phyloP scores from a whole-genome alignment of 2,329 filamentous ascomycete genomes.

The Fusarium denticulatum region DNA sequence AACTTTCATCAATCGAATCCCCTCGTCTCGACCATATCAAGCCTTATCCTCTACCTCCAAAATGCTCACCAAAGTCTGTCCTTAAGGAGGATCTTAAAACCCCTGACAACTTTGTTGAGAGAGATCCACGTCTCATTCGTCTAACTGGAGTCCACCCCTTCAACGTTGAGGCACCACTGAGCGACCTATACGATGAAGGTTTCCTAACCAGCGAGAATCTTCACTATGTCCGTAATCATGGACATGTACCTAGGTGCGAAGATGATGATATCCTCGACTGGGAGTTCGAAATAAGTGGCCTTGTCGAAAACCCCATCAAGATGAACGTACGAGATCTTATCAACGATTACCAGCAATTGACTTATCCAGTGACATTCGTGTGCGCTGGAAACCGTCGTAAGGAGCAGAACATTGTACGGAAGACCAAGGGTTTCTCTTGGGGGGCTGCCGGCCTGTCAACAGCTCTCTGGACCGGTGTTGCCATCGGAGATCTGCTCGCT shows the following conservation, averaged over 20 bases:
- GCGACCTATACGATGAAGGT: conserved; percentile 78
- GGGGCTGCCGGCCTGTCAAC: conserved; percentile 88
- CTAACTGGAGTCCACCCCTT: conserved; percentile 91
- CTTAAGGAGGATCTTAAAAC: conserved; percentile 83
- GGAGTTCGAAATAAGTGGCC: conserved; percentile 84
- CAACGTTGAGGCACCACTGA: conserved; percentile 87
- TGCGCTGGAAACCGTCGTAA: conserved; percentile 93
- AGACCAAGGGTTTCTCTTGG: conserved; percentile 96
- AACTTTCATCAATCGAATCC: conserved; percentile 28
- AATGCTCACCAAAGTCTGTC: conserved; percentile 67
- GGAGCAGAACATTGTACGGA: conserved; percentile 90
- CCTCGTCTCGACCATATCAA: conserved; percentile 22
- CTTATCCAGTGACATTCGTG: conserved; percentile 87
- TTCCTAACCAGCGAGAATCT: conserved; percentile 89
- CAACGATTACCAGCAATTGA: conserved; percentile 80
- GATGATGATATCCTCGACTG: conserved; percentile 80
- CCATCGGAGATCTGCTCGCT: conserved; percentile 76
- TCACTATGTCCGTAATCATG: conserved; percentile 94
- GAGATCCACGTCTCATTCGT: conserved; percentile 84
- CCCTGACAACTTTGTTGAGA: conserved; percentile 81
- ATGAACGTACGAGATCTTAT: conserved; percentile 79
- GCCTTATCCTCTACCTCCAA: conserved; percentile 74
- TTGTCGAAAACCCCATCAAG: conserved; percentile 80
- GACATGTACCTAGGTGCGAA: conserved; percentile 78
- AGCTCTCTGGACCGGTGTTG: conserved; percentile 85